Evolutionary conservation across 495 filamentous ascomycete species (phyloP).

Genomic region (Bacidia rubella): DNA sequence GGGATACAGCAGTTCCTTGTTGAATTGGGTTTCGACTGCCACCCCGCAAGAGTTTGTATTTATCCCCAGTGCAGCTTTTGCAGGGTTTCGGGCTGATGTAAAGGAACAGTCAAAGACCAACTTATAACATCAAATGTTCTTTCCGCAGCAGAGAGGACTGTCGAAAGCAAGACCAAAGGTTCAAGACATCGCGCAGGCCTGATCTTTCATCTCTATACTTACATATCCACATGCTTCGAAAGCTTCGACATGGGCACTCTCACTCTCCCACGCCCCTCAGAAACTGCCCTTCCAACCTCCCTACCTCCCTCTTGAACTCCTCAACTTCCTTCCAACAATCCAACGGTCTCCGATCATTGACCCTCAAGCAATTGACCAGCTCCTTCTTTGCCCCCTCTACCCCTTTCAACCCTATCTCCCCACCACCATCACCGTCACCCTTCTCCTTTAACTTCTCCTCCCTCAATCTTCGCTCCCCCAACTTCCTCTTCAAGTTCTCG

Average conservation of each 20-base stretch:
- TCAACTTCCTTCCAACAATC: conserved; percentile 95
- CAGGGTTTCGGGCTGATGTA: no score
- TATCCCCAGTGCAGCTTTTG: no score
- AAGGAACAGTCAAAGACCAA: no score
- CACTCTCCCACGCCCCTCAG: conserved; percentile 67
- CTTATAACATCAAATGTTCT: no score
- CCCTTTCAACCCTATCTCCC: conserved; percentile 38
- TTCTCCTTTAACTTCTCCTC: conserved; percentile 50
- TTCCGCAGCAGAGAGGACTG: background rate
- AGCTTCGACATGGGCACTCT: no score
- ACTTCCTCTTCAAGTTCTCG: conserved; percentile 59
- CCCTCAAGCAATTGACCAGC: conserved; percentile 68
- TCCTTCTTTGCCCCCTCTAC: conserved; percentile 62
- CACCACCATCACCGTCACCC: conserved; percentile 22
- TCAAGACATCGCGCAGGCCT: background rate
- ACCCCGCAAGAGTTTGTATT: no score
- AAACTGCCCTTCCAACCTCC: conserved; percentile 70
- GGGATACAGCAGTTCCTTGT: no score
- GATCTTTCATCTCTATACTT: background rate
- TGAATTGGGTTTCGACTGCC: no score
- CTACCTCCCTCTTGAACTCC: conserved; percentile 75
- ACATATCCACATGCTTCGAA: background rate
- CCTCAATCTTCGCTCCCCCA: conserved; percentile 56
- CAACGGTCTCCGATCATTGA: conserved; percentile 78
- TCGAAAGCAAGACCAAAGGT: background rate